These are phyloP conservation scores for Fusarium sp. DNA, from an alignment of 2,329 filamentous ascomycete species.

Conservation along the genomic window DNA sequence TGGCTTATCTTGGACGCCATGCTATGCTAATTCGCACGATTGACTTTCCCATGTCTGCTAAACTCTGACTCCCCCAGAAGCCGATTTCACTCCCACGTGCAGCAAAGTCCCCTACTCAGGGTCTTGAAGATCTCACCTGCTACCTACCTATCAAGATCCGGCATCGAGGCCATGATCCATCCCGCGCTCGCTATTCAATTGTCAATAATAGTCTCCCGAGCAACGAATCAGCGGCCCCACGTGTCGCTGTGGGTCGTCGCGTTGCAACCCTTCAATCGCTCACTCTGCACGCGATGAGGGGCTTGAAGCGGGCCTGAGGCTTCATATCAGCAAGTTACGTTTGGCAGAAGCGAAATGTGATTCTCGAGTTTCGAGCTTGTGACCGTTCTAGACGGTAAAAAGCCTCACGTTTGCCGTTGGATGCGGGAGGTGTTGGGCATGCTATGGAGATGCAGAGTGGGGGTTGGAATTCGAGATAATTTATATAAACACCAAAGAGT, in stretches of 20 bases:
- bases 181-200: slow-evolving; percentile 4
- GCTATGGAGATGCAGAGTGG: slow-evolving; percentile 7
- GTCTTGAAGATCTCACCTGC: background rate
- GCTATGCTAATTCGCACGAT: background rate
- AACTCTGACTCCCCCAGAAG: background rate
- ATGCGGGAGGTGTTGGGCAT: background rate
- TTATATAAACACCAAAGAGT: slow-evolving; percentile 36
- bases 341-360: slow-evolving; percentile 27
- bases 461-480: background rate
- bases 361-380: slow-evolving; percentile 3
- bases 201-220: slow-evolving; percentile 12
- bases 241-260: slow-evolving; percentile 31
- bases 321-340: slow-evolving; percentile 28
- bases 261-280: slow-evolving; percentile 17
- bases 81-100: slow-evolving; percentile 21
- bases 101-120: background rate
- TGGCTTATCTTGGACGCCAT: background rate
- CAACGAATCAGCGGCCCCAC: slow-evolving; percentile 46
- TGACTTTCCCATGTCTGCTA: background rate
- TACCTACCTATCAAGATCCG: slow-evolving; percentile 15
- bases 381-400: background rate
- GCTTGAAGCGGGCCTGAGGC: slow-evolving; percentile 20
- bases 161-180: background rate
- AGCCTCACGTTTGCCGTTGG: slow-evolving; percentile 27
- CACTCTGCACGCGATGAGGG: slow-evolving; percentile 8